Evolutionary conservation across 441 rosid species (phyloP).

Genomic region (Brassica balearica): DNA sequence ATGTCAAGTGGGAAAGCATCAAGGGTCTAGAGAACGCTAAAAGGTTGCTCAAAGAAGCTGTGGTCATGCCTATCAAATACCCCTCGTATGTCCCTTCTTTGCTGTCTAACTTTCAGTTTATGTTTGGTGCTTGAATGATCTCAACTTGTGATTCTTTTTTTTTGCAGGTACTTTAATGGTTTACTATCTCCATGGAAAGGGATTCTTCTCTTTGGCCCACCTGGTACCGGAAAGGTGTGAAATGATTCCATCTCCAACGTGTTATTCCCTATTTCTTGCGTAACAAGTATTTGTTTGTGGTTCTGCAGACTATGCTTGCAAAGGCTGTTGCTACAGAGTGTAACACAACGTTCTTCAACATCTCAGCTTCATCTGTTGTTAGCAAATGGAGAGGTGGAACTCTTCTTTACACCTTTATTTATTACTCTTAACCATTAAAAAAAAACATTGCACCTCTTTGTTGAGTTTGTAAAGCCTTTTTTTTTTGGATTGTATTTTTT

Average conservation of each 20-base stretch:
- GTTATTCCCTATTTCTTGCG: background rate
- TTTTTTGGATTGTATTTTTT: conserved; percentile 35
- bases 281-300: conserved; percentile 8
- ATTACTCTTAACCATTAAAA: background rate
- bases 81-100: conserved; percentile 66
- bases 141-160: conserved; percentile 30
- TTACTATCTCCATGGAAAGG: conserved; percentile 98
- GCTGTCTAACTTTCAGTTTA: background rate
- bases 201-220: conserved; percentile 97
- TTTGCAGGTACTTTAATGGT: conserved; percentile 83
- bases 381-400: conserved; percentile 88
- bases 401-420: background rate
- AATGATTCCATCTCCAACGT: background rate
- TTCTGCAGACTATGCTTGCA: conserved; percentile 95
- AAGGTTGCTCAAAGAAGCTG: conserved; percentile 92
- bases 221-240: conserved; percentile 96
- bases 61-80: conserved; percentile 98
- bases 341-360: conserved; percentile 97
- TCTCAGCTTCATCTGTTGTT: conserved; percentile 97
- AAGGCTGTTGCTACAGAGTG: conserved; percentile 99
- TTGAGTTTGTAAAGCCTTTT: background rate
- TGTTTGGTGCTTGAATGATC: conserved; percentile 4
- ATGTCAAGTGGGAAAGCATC: conserved; percentile 94
- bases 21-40: conserved; percentile 91
- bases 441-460: background rate